Evolutionary conservation across 75 land plant species (phyloP), one percentile per base, ranked within the genome.

Genomic region (Azolla pinnata): DNA sequence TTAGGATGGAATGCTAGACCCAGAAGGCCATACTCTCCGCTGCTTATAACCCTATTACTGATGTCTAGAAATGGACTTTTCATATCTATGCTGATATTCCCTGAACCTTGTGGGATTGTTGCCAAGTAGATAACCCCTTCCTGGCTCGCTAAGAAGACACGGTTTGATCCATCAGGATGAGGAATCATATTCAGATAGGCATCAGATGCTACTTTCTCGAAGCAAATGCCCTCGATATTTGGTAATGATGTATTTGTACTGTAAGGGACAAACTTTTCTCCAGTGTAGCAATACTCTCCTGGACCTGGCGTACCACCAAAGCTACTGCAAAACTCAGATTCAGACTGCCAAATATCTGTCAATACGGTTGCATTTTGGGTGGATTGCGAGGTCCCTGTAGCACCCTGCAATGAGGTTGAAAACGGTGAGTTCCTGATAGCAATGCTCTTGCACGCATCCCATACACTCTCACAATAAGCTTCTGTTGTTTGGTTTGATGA

Each of bases 121-220:
- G 78, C 97, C 57, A 91, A 57, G 64, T 67, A 91, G 23, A 91
- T 74, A 28, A 65, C 56, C 19, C 97, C 97, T 7, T 28, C 44
- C 64, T 87, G 97, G 31, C 59, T 76, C 33, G 85, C 46, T 45
- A 91, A 64, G 55, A 87, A 84, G 23, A 75, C 85, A 23, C 92
- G 84, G 67, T 84, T 80, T 0, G 92, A 81, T 1, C 88, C 88
- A 74, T 91, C 97, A 8, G 97, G 97, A 50, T 87, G 92, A n/a
- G 80, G 68, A 44, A 71, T 83, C 69, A 91, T 64, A 42, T 81
- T 71, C 18, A 91, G 77, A 46, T 75, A 87, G 19, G 67, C 53
- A 19, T 75, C 75, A 60, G 81, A 76, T 29, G 74, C 87, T 51
- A 91, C 68, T 48, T 78, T 84, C 56, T 91, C 88, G 25, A 87